Evolutionary conservation across 2,329 filamentous ascomycete genomes (phyloP).

Genomic region (Clonostachys rhizophaga): DNA sequence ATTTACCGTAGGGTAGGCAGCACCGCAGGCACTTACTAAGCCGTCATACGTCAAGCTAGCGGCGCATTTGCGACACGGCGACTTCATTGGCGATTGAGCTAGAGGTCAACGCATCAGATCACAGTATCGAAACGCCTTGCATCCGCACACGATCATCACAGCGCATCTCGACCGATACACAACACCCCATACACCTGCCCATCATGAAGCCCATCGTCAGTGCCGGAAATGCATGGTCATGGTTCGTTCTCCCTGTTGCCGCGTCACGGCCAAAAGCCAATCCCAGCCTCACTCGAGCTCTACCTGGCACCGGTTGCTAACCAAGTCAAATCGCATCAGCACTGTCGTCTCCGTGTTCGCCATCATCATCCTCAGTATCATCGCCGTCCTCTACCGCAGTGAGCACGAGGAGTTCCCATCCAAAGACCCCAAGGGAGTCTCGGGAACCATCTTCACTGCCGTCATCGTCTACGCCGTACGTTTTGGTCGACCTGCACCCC

Average conservation of each 20-base stretch:
- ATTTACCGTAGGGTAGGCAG: too few species aligned
- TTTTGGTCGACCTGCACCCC: constrained; percentile 13
- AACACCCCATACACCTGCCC: constrained; percentile 8
- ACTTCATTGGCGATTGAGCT: too few species aligned
- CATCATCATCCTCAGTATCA: constrained; percentile 58
- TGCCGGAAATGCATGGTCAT: constrained; percentile 90
- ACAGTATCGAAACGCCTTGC: too few species aligned
- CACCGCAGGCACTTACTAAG: too few species aligned
- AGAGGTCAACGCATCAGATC: too few species aligned
- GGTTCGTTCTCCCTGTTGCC: constrained; percentile 49
- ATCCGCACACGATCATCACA: too few species aligned
- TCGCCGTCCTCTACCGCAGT: constrained; percentile 69
- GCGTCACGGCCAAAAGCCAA: background rate
- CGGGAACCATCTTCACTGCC: constrained; percentile 79
- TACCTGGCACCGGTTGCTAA: too few species aligned
- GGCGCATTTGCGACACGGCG: too few species aligned
- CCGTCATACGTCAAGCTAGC: too few species aligned
- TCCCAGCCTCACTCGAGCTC: too few species aligned
- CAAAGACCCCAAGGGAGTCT: constrained; percentile 71
- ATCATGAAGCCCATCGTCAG: constrained; percentile 94
- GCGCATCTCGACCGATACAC: too few species aligned
- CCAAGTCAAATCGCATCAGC: constrained; percentile 37
- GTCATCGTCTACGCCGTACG: constrained; percentile 86
- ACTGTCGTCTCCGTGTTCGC: constrained; percentile 65
- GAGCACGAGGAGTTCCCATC: constrained; percentile 80